These are phyloP conservation scores for Trichoderma sp. DNA, from an alignment of 2,329 filamentous ascomycete species.

Conservation along the genomic window DNA sequence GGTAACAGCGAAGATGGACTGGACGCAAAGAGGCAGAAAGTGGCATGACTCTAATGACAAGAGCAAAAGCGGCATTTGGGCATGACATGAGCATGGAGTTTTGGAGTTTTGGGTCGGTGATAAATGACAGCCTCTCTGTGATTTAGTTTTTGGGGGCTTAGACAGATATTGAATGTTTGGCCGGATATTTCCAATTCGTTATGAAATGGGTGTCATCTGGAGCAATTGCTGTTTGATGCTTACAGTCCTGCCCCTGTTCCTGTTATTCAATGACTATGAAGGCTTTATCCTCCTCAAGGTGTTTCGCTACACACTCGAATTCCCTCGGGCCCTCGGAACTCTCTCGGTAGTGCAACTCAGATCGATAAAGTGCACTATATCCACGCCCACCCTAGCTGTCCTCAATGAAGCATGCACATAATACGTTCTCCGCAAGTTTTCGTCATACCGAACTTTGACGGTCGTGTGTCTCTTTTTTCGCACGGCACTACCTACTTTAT, in stretches of 20 bases:
- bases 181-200: background rate
- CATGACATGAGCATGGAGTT: constrained; percentile 11
- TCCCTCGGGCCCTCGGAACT: background rate
- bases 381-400: background rate
- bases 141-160: background rate
- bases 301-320: background rate
- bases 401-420: background rate
- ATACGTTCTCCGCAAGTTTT: background rate
- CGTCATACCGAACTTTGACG: background rate
- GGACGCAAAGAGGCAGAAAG: constrained; percentile 57
- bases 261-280: background rate
- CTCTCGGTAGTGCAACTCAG: background rate
- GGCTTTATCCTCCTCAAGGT: too few relatives aligned
- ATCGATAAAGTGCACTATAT: constrained; percentile 24
- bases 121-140: background rate
- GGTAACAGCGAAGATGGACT: constrained; percentile 31
- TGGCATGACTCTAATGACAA: constrained; percentile 30
- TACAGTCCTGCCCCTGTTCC: background rate
- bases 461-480: background rate
- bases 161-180: background rate
- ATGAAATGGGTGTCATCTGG: background rate
- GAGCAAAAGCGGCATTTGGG: background rate
- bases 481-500: background rate
- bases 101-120: constrained; percentile 8
- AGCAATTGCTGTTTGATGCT: background rate